These are phyloP conservation scores for Gelatoporia subvermispora DNA, from an alignment of 768 basidiomycete species.

Conservation along the genomic window DNA sequence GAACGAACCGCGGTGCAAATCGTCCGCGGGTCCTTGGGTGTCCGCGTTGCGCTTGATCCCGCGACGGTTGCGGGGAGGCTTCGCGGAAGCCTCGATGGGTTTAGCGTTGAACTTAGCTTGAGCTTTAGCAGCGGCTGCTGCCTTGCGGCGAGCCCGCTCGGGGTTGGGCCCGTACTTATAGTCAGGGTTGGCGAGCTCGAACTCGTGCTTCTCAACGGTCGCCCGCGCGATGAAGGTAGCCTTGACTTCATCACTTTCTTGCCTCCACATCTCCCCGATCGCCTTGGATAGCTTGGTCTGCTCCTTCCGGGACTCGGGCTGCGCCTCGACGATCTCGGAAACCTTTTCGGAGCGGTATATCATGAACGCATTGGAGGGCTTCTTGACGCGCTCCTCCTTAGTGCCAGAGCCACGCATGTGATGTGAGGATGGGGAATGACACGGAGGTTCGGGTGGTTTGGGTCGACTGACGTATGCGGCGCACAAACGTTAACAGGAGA, in stretches of 20 bases:
- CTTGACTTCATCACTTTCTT: not conserved
- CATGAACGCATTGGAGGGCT: constrained; percentile 41
- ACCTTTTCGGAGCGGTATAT: constrained; percentile 28
- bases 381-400: constrained; percentile 11
- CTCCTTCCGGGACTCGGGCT: not conserved
- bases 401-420: no score
- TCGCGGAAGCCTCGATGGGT: no score
- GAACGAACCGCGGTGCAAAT: no score
- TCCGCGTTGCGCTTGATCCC: no score
- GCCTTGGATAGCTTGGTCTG: not conserved
- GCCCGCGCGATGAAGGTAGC: constrained; percentile 4
- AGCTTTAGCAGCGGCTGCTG: not conserved
- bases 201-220: constrained; percentile 4
- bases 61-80: no score
- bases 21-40: no score
- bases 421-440: no score
- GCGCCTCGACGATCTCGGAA: no score
- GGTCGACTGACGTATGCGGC: no score
- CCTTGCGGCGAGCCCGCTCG: not conserved
- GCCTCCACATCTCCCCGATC: not conserved
- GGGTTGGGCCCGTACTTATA: constrained; percentile 3
- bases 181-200: constrained; percentile 8
- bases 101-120: not conserved
- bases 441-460: no score
- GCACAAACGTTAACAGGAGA: no score